A percentile compares a stretch with the other conserved stretches of the same genome.
These are phyloP conservation scores for Paspalum vaginatum DNA, from an alignment of 176 grass and related monocot species.

Conservation along the genomic window DNA sequence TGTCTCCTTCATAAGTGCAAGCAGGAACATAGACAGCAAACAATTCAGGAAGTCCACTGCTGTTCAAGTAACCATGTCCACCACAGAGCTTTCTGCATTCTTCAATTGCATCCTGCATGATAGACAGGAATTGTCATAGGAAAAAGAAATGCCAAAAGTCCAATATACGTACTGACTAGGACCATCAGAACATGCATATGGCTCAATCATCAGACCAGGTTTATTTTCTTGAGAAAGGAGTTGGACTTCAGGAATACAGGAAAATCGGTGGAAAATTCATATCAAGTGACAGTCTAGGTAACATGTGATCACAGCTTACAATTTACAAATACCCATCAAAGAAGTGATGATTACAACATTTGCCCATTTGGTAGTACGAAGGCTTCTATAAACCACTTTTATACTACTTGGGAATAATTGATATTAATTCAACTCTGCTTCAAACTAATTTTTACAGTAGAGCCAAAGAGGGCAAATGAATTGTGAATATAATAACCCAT, in stretches of 20 bases:
- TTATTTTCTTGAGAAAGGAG: not conserved
- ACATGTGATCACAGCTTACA: not conserved
- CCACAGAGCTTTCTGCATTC: conserved; percentile 97
- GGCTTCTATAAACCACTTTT: not conserved
- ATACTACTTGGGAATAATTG: not conserved
- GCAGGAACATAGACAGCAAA: conserved; percentile 98
- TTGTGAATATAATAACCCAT: not conserved
- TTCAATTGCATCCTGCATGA: conserved; percentile 86
- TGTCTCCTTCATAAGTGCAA: conserved; percentile 99
- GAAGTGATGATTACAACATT: not conserved
- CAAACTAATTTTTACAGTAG: not conserved
- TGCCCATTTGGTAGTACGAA: not conserved
- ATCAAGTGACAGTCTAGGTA: not conserved
- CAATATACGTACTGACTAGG: not conserved
- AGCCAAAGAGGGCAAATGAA: not conserved
- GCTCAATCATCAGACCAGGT: not conserved
- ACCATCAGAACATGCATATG: not conserved
- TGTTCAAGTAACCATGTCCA: conserved; percentile 95
- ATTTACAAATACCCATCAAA: not conserved
- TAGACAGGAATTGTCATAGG: not conserved
- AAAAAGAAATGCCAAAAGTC: not conserved
- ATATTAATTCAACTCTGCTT: not conserved
- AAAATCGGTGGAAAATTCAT: not conserved
- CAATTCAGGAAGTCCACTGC: conserved; percentile 95
- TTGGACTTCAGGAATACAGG: conserved; percentile 4